These are phyloP conservation scores for Thielaviopsis euricoi DNA, from an alignment of 2,329 filamentous ascomycete genomes.

Conservation along the genomic window DNA sequence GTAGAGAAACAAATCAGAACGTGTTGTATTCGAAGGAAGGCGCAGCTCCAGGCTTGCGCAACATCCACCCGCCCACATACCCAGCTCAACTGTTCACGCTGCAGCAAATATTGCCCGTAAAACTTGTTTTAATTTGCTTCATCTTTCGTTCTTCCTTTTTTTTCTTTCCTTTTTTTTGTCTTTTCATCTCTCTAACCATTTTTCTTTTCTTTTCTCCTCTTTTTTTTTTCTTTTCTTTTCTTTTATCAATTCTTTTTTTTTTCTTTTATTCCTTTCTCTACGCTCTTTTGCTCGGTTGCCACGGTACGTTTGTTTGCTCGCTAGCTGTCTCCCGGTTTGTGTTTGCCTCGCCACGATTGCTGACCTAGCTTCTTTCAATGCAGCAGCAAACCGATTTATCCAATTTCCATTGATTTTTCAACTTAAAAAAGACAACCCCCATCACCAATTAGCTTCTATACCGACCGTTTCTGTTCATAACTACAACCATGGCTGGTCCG, in stretches of 20 bases:
- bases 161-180: conserved; percentile 12
- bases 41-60: neutral
- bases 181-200: conserved; percentile 9
- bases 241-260: conserved; percentile 4
- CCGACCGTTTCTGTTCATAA: conserved; percentile 10
- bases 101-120: neutral
- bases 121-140: conserved; percentile 12
- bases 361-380: neutral
- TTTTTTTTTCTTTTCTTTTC: conserved; percentile 4
- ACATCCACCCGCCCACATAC: too few relatives aligned
- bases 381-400: neutral
- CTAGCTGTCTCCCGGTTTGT: neutral
- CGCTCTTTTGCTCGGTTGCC: neutral
- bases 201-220: conserved; percentile 11
- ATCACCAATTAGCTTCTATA: neutral
- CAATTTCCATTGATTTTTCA: neutral
- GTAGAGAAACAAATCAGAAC: neutral
- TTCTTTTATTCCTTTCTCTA: neutral
- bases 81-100: neutral
- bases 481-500: conserved; percentile 28
- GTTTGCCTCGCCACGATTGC: neutral
- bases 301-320: neutral
- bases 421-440: too few relatives aligned
- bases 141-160: conserved; percentile 12
- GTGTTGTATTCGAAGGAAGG: neutral